phyloP scores from a whole-genome alignment of 2,329 filamentous ascomycete species.

The Dothistroma pini region DNA sequence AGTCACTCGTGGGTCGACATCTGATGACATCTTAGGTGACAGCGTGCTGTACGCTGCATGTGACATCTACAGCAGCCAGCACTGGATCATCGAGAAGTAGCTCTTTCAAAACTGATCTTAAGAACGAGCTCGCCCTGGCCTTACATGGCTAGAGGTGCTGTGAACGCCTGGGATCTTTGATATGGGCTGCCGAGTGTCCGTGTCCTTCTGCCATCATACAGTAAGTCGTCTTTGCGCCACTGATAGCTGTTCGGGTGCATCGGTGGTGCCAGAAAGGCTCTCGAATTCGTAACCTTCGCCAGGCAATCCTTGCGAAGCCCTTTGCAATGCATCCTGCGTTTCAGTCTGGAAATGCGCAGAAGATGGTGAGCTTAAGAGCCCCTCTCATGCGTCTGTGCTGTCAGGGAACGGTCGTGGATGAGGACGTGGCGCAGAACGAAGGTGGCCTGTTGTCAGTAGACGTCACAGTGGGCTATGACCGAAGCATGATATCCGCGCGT shows the following conservation, averaged over 20 bases:
- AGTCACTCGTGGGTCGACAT: constrained; percentile 46
- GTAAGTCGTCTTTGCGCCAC: constrained; percentile 55
- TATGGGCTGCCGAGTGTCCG: constrained; percentile 2
- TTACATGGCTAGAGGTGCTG: constrained; percentile 15
- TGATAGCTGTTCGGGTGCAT: constrained; percentile 55
- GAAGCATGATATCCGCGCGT: too few relatives aligned
- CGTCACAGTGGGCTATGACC: too few relatives aligned
- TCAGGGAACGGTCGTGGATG: too few relatives aligned
- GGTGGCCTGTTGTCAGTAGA: too few relatives aligned
- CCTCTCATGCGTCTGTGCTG: too few relatives aligned
- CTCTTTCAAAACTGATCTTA: constrained; percentile 48
- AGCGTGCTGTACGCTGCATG: constrained; percentile 56
- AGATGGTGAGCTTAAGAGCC: too few relatives aligned
- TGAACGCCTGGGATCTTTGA: too few relatives aligned
- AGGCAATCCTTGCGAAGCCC: background rate
- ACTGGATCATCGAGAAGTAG: constrained; percentile 43
- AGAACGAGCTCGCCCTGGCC: constrained; percentile 47
- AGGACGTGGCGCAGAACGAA: too few relatives aligned
- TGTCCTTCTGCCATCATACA: constrained; percentile 49
- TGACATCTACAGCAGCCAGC: constrained; percentile 47
- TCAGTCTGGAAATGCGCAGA: too few relatives aligned
- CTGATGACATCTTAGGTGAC: constrained; percentile 47
- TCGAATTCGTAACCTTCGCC: constrained; percentile 48
- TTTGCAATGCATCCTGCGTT: too few relatives aligned
- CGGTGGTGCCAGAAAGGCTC: constrained; percentile 50